Percentiles rank a stretch among this genome's conserved stretches.
Conservation (phyloP, 768 basidiomycete species). For the Leccinum pellstonianum region DNA sequence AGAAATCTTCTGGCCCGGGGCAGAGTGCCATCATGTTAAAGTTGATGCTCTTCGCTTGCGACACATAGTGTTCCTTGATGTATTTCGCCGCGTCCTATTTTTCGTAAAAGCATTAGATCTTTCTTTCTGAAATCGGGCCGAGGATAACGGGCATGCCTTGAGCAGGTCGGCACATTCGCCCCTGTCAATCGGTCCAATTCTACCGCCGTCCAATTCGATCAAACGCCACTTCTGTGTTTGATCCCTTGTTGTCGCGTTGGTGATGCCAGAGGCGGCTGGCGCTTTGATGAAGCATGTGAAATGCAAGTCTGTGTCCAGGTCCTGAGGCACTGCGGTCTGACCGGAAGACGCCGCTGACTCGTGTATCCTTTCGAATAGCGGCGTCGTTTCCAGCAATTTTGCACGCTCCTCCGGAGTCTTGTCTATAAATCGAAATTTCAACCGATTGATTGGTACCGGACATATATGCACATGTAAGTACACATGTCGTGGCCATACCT, state of each 20-base stretch:
- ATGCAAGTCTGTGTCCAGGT: constrained; percentile 75
- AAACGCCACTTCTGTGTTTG: constrained; percentile 43
- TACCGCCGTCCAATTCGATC: constrained; percentile 81
- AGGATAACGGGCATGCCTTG: constrained; percentile 36
- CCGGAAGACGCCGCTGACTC: constrained; percentile 64
- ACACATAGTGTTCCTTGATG: constrained; percentile 44
- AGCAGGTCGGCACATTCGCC: constrained; percentile 62
- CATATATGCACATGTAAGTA: background rate
- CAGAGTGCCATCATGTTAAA: constrained; percentile 53
- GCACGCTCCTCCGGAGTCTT: constrained; percentile 75
- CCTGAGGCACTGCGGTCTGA: constrained; percentile 62
- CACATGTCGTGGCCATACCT: constrained; percentile 38
- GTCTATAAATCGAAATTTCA: constrained; percentile 36
- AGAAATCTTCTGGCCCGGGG: constrained; percentile 23
- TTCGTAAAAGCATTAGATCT: background rate
- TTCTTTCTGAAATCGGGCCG: background rate
- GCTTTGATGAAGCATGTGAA: constrained; percentile 86
- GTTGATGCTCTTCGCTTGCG: constrained; percentile 36
- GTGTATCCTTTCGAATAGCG: constrained; percentile 79
- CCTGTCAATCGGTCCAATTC: constrained; percentile 78
- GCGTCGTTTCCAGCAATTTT: constrained; percentile 67
- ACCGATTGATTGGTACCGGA: background rate
- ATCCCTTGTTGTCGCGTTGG: constrained; percentile 5
- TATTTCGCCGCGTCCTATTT: constrained; percentile 47
- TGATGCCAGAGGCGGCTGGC: constrained; percentile 36